These are phyloP conservation scores for Lactifluus piperatus DNA, from an alignment of 768 basidiomycete species.

Conservation along the genomic window DNA sequence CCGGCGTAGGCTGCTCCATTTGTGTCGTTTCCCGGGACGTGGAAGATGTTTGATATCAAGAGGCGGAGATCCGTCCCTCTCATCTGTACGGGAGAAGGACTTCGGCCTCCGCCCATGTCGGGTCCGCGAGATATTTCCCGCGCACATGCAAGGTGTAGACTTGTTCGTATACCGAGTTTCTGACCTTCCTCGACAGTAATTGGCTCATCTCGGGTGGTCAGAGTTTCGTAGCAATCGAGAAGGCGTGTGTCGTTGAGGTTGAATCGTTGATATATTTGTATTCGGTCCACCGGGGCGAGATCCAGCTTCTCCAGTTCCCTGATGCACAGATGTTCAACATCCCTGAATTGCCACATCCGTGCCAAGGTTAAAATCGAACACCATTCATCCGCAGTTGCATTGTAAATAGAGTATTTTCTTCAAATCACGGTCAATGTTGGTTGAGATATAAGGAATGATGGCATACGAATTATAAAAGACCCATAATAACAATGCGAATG, in stretches of 20 bases:
- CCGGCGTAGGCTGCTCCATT: not conserved
- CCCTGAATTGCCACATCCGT: slow-evolving; percentile 34
- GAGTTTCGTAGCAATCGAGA: slow-evolving; percentile 28
- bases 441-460: not conserved
- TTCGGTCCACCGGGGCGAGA: slow-evolving; percentile 31
- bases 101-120: not conserved
- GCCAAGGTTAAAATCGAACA: slow-evolving; percentile 33
- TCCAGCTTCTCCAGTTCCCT: slow-evolving; percentile 32
- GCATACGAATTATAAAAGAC: slow-evolving; percentile 31
- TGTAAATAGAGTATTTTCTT: slow-evolving; percentile 33
- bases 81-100: slow-evolving; percentile 1
- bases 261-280: slow-evolving; percentile 33
- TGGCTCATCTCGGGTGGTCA: slow-evolving; percentile 32
- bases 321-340: slow-evolving; percentile 33
- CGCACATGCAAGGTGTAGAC: slow-evolving; percentile 31
- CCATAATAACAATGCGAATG: slow-evolving; percentile 28
- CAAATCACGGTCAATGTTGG: not conserved
- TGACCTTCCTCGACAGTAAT: slow-evolving; percentile 34
- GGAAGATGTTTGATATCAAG: slow-evolving; percentile 5
- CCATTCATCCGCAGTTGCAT: slow-evolving; percentile 35
- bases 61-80: not conserved
- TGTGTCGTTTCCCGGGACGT: not conserved
- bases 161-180: slow-evolving; percentile 34
- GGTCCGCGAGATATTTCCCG: slow-evolving; percentile 27
- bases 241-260: slow-evolving; percentile 29